Conservation (phyloP, 2,329 filamentous ascomycete species). For the Tolypocladium guangdongense region DNA sequence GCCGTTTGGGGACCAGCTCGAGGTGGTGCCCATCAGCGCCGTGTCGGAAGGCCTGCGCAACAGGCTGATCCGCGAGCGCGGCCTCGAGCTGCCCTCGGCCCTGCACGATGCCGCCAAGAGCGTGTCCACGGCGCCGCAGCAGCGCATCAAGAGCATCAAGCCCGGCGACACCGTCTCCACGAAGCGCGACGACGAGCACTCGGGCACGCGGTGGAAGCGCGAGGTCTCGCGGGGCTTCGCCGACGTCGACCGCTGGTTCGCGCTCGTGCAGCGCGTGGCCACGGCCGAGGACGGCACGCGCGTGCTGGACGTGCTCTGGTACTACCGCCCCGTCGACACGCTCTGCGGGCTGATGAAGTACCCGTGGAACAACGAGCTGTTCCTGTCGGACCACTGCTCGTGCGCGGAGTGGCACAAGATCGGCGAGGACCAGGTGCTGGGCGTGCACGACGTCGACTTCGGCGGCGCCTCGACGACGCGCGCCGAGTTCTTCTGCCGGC, state of each 20-base stretch:
- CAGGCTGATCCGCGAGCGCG: slow-evolving; percentile 14
- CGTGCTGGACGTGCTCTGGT: slow-evolving; percentile 58
- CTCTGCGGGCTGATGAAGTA: slow-evolving; percentile 58
- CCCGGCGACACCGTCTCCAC: slow-evolving; percentile 40
- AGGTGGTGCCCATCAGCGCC: slow-evolving; percentile 18
- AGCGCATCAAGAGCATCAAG: slow-evolving; percentile 22
- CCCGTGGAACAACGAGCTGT: slow-evolving; percentile 61
- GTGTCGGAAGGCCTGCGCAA: slow-evolving; percentile 16
- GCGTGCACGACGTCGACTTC: slow-evolving; percentile 47
- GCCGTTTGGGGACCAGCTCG: slow-evolving; percentile 44
- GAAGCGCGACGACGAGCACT: slow-evolving; percentile 30
- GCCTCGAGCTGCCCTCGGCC: slow-evolving; percentile 15
- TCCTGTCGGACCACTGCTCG: slow-evolving; percentile 66
- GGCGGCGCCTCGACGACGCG: slow-evolving; percentile 35
- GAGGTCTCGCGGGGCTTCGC: slow-evolving; percentile 29
- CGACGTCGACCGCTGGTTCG: slow-evolving; percentile 53
- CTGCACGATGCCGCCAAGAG: slow-evolving; percentile 12
- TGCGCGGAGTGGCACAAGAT: slow-evolving; percentile 43
- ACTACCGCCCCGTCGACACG: slow-evolving; percentile 63
- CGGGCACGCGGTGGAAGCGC: slow-evolving; percentile 45
- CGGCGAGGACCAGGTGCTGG: slow-evolving; percentile 41
- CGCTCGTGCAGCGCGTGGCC: slow-evolving; percentile 53
- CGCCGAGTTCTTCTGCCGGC: slow-evolving; percentile 55
- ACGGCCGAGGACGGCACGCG: slow-evolving; percentile 23
- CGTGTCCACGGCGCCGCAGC: slow-evolving; percentile 9